These are phyloP conservation scores for Nicotiana knightiana DNA, from an alignment of 257 asterid genomes.

Conservation along the genomic window DNA sequence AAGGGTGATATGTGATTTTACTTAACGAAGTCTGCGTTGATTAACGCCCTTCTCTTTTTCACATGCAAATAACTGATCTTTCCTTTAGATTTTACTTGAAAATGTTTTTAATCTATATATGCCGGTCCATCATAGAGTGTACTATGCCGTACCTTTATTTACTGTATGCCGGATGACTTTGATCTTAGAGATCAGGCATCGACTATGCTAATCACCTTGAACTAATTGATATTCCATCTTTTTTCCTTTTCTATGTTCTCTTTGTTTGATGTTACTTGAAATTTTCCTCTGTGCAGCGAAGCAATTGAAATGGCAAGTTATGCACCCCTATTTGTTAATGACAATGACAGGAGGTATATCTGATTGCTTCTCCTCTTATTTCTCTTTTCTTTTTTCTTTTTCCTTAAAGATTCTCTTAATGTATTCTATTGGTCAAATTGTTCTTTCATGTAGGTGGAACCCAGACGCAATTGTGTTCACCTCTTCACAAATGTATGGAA, in stretches of 20 bases:
- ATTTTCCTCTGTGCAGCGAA: slow-evolving; percentile 46
- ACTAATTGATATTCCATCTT: neutral
- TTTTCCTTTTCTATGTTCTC: neutral
- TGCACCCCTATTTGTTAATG: slow-evolving; percentile 84
- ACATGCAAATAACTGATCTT: neutral
- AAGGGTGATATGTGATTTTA: neutral
- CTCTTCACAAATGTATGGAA: slow-evolving; percentile 66
- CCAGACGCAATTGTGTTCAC: slow-evolving; percentile 94
- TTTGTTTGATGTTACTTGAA: neutral
- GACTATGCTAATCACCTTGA: neutral
- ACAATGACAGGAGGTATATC: slow-evolving; percentile 59
- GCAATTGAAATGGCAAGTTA: slow-evolving; percentile 84
- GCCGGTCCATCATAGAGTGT: neutral
- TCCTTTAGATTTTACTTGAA: neutral
- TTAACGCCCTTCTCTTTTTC: neutral
- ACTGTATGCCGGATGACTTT: neutral
- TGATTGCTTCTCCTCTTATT: slow-evolving; percentile 5
- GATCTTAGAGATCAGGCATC: neutral
- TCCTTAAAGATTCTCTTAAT: neutral
- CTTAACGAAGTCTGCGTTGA: neutral
- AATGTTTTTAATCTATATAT: neutral
- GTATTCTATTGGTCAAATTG: neutral
- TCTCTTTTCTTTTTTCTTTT: neutral
- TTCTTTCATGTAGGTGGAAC: slow-evolving; percentile 49
- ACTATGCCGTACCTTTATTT: neutral